Evolutionary conservation across 2,329 filamentous ascomycete species (phyloP), one percentile per base, ranked within the genome.

Genomic region (Xylariales sp.): DNA sequence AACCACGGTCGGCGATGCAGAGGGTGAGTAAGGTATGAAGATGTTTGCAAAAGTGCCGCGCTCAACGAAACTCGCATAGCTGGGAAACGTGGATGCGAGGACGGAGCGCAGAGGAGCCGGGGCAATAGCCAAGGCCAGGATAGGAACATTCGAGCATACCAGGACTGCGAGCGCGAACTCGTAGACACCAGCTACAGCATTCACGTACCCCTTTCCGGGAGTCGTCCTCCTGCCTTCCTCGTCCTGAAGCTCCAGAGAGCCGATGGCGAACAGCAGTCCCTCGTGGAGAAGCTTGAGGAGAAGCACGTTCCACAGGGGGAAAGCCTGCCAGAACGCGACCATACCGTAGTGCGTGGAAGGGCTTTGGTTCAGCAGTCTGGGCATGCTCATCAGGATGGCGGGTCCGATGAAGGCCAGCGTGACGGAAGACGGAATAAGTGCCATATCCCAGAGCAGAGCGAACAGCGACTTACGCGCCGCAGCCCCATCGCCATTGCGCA

Each of bases 381-480:
- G 12, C 37, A 25, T 11, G 7, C 54, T 53, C 56, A 60, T 60
- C 40, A 56, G 43, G 15, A 59, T 42, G 31, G 46, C 48, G 21
- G 57, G 56, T 2, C 53, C 48, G 36, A 57, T 43, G 39, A 54
- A 52, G 4, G 50, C 39, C 10, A 59, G 33, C 5, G 52, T 55
- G 1, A 61, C 50, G 14, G 55, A 42, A 40, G 54, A 43, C 19
- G 58, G 57, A 5, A 61, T 35, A 12, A 58, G 45, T 8, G 54
- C 51, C 29, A 61, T 42, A 45, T 61, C 57, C 56, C 57, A 59
- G 31, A 57, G 54, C 16, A 54, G 49, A 7, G 54, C 55, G 45
- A 57, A 54, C n/a, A 60, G 47, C 38, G 43, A 29, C 28, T 48
- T 37, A 8, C 54, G 48, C 32, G 52, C 53, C 20, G 31, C 46